Percentiles rank a stretch among this genome's conserved stretches.
Conservation (phyloP, 306 rosid genomes). For the Prunus mume region DNA sequence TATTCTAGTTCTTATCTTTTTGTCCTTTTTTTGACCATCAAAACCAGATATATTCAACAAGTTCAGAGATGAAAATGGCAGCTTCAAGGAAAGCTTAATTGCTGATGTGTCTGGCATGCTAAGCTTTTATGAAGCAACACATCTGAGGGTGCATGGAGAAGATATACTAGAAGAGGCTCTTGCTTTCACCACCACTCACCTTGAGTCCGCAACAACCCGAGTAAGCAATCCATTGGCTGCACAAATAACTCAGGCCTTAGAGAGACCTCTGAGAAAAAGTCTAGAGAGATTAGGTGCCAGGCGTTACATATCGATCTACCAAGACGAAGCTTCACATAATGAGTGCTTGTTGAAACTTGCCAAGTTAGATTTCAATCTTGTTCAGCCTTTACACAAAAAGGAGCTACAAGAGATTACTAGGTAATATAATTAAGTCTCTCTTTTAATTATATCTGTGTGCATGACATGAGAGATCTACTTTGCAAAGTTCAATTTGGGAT, state of each 20-base stretch:
- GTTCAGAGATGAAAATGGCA: constrained; percentile 9
- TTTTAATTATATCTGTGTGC: neutral
- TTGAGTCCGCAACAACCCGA: neutral
- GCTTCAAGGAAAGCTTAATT: constrained; percentile 5
- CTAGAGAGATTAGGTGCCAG: constrained; percentile 8
- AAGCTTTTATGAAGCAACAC: constrained; percentile 22
- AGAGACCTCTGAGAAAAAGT: constrained; percentile 12
- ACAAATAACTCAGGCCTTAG: constrained; percentile 16
- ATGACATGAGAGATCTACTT: neutral
- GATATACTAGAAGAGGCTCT: constrained; percentile 10
- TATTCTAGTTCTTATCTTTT: no score
- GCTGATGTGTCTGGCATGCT: neutral
- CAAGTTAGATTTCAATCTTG: constrained; percentile 32
- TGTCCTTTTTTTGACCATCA: no score
- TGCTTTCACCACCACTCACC: constrained; percentile 13
- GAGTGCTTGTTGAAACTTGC: constrained; percentile 16
- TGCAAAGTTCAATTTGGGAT: neutral
- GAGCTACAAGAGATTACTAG: constrained; percentile 1
- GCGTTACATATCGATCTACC: constrained; percentile 14
- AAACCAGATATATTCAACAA: constrained; percentile 8
- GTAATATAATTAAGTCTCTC: neutral
- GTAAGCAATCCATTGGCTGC: neutral
- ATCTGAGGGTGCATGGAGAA: constrained; percentile 19
- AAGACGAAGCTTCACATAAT: constrained; percentile 21
- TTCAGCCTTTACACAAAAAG: constrained; percentile 23